Conservation (phyloP, 805 yeast species). For the Cyberlindnera americana region DNA sequence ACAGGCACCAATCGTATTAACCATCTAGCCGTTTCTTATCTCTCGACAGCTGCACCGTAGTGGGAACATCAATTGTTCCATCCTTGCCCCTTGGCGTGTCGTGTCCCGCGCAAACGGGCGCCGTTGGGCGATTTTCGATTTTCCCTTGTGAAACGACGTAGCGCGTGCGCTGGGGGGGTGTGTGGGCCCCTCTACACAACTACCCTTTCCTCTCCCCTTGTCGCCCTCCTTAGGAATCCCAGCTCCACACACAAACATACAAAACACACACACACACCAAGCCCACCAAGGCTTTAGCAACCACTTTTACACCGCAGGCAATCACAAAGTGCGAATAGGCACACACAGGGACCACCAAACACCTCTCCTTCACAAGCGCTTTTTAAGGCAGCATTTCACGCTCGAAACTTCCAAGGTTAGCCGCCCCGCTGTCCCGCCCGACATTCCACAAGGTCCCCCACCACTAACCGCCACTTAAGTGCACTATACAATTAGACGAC, state of each 20-base stretch:
- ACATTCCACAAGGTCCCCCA: constrained; percentile 3
- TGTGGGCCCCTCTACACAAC: too few species aligned
- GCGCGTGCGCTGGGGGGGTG: neutral
- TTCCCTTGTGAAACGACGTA: constrained; percentile 1
- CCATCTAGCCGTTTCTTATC: too few species aligned
- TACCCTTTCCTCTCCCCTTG: too few species aligned
- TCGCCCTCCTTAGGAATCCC: neutral
- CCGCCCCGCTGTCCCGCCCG: constrained; percentile 1
- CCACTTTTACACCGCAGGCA: too few species aligned
- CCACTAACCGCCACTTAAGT: neutral
- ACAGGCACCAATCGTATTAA: too few species aligned
- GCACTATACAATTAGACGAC: neutral
- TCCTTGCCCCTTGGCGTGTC: constrained; percentile 2
- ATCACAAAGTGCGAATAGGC: too few species aligned
- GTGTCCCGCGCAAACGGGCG: constrained; percentile 14
- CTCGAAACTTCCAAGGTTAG: neutral
- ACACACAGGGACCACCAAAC: too few species aligned
- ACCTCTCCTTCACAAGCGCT: too few species aligned
- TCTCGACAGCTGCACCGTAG: too few species aligned
- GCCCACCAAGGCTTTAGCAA: too few species aligned
- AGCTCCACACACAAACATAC: neutral
- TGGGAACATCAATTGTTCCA: too few species aligned
- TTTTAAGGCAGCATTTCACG: neutral
- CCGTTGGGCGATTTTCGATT: constrained; percentile 9
- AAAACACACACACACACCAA: too few species aligned